phyloP scores from a whole-genome alignment of 2,329 filamentous ascomycete genomes.

The Aspergillus thermomutatus region DNA sequence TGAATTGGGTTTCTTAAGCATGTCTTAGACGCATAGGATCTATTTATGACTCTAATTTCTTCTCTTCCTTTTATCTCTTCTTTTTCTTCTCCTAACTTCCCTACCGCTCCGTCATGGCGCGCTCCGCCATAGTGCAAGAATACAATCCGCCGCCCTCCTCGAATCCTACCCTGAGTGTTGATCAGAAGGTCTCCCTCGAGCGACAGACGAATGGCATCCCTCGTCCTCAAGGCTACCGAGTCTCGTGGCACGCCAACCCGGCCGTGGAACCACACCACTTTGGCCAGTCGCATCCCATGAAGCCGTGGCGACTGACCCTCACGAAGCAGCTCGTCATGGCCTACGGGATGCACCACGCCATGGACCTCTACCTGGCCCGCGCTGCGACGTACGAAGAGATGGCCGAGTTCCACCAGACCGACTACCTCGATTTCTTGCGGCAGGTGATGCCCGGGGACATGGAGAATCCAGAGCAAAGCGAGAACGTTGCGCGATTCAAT shows the following conservation, averaged over 20 bases:
- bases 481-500: constrained; percentile 67
- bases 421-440: constrained; percentile 87
- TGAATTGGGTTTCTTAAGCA: background rate
- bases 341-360: constrained; percentile 93
- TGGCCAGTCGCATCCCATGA: constrained; percentile 96
- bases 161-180: constrained; percentile 45
- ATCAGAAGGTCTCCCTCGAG: constrained; percentile 51
- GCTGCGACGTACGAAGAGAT: constrained; percentile 85
- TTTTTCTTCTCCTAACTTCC: constrained; percentile 2
- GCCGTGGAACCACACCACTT: constrained; percentile 97
- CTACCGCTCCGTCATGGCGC: constrained; percentile 31
- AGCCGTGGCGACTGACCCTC: constrained; percentile 92
- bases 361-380: constrained; percentile 88
- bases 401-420: constrained; percentile 76
- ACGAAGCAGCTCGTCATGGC: constrained; percentile 93
- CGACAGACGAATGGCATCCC: constrained; percentile 66
- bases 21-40: background rate
- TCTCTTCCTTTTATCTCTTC: constrained; percentile 4
- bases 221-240: constrained; percentile 78
- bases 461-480: constrained; percentile 59
- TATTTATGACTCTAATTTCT: background rate
- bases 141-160: constrained; percentile 42
- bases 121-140: constrained; percentile 48
- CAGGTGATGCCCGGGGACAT: constrained; percentile 69
- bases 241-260: constrained; percentile 94